Evolutionary conservation across 345 rosid genomes (phyloP).

Genomic region (Camelina laxa): DNA sequence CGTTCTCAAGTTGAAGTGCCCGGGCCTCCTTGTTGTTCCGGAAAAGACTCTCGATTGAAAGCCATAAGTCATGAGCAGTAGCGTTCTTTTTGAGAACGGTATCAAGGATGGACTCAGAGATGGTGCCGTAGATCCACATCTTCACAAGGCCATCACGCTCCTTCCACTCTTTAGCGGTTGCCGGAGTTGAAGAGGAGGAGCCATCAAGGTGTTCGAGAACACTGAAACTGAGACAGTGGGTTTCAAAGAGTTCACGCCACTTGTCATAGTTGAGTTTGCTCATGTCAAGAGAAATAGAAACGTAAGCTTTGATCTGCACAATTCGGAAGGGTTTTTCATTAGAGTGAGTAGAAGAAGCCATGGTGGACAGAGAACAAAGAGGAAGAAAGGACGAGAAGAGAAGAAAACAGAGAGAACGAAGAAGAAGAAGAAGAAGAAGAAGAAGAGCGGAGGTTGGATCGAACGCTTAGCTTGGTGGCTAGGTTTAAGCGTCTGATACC

Average conservation of each 20-base stretch:
- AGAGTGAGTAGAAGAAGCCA: too few relatives aligned
- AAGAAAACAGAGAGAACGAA: too few relatives aligned
- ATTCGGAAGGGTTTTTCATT: too few relatives aligned
- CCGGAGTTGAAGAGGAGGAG: rapidly evolving
- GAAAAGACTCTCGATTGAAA: rapidly evolving
- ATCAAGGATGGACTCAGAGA: neutral
- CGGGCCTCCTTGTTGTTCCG: neutral
- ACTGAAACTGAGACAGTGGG: neutral
- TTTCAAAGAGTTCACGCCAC: neutral
- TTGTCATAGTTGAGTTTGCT: neutral
- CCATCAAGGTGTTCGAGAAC: neutral
- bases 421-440: too few relatives aligned
- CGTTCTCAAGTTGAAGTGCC: neutral
- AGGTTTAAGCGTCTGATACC: too few relatives aligned
- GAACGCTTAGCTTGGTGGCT: too few relatives aligned
- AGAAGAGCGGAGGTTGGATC: too few relatives aligned
- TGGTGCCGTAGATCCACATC: neutral
- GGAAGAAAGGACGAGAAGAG: too few relatives aligned
- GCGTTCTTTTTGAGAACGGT: neutral
- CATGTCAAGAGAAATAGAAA: too few relatives aligned
- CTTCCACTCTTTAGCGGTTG: neutral
- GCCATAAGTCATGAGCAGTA: neutral
- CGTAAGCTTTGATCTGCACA: too few relatives aligned
- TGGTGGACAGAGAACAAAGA: too few relatives aligned
- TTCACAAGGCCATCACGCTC: neutral